phyloP scores from a whole-genome alignment of 371 early-diverging fungal genomes.

The Phascolomyces articulosus region DNA sequence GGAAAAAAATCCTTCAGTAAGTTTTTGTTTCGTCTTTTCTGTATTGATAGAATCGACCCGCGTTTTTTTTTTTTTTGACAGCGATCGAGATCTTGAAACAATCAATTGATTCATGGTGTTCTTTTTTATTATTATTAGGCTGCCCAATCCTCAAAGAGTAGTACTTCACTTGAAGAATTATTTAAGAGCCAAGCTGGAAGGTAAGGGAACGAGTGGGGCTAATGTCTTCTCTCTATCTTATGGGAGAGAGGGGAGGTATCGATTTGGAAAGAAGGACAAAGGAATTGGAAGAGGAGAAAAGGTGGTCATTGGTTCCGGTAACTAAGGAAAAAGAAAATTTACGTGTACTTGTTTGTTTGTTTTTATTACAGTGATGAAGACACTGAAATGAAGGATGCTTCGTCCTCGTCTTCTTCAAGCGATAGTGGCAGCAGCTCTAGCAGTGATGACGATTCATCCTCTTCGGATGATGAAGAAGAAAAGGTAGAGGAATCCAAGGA shows the following conservation, averaged over 20 bases:
- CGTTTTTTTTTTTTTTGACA: neutral
- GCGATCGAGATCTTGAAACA: neutral
- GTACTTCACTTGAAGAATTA: constrained; percentile 7
- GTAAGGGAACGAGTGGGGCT: constrained; percentile 1
- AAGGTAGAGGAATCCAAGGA: constrained; percentile 12
- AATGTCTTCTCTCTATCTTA: no score
- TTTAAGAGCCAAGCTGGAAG: constrained; percentile 9
- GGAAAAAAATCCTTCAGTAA: constrained; percentile 22
- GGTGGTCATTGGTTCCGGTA: neutral
- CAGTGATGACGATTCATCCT: constrained; percentile 3
- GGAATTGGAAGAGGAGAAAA: neutral
- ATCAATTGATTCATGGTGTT: neutral
- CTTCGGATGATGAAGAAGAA: constrained; percentile 11
- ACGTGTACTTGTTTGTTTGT: no score
- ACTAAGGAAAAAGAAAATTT: neutral
- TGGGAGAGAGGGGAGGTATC: no score
- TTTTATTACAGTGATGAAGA: constrained; percentile 4
- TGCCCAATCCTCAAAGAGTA: neutral
- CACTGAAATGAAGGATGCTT: constrained; percentile 15
- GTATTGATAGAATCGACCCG: neutral
- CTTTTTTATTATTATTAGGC: constrained; percentile 1
- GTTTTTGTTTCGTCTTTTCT: neutral
- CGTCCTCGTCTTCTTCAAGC: constrained; percentile 2
- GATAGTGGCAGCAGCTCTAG: constrained; percentile 5
- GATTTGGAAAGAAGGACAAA: no score